Conservation (phyloP, 1,284 basidiomycete genomes). For the Volvariella volvacea region DNA sequence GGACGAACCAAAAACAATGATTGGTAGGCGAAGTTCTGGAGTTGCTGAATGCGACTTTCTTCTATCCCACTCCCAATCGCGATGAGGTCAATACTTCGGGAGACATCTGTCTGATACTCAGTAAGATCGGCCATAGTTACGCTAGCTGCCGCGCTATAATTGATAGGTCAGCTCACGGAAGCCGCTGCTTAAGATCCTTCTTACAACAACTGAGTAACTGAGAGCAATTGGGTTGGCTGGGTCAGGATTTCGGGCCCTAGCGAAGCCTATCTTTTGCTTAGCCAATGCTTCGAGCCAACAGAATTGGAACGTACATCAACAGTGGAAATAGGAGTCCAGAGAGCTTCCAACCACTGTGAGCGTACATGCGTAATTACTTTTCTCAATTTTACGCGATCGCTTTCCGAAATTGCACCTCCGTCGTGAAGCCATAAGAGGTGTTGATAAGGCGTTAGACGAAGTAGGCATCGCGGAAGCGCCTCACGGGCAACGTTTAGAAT, state of each 20-base stretch:
- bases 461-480: conserved; percentile 26
- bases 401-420: conserved; percentile 19
- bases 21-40: conserved; percentile 1
- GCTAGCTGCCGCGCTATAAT: too few relatives aligned
- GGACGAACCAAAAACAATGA: conserved; percentile 5
- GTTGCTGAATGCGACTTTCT: conserved; percentile 1
- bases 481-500: conserved; percentile 21
- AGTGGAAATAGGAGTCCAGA: conserved; percentile 30
- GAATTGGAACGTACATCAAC: conserved; percentile 9
- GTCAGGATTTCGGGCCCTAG: conserved; percentile 17
- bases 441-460: conserved; percentile 43
- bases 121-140: not conserved
- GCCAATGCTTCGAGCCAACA: not conserved
- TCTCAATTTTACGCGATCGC: conserved; percentile 21
- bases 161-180: conserved; percentile 9
- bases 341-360: conserved; percentile 42
- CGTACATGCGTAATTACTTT: conserved; percentile 26
- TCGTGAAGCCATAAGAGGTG: conserved; percentile 47
- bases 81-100: conserved; percentile 1
- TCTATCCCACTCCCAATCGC: conserved; percentile 1
- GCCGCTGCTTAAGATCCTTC: conserved; percentile 1
- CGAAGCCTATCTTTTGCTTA: too few relatives aligned
- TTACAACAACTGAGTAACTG: conserved; percentile 27
- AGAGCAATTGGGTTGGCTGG: conserved; percentile 24
- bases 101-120: conserved; percentile 1